Evolutionary conservation across 1,139 yeast species (phyloP).

Genomic region (Hansenula lynferdii): DNA sequence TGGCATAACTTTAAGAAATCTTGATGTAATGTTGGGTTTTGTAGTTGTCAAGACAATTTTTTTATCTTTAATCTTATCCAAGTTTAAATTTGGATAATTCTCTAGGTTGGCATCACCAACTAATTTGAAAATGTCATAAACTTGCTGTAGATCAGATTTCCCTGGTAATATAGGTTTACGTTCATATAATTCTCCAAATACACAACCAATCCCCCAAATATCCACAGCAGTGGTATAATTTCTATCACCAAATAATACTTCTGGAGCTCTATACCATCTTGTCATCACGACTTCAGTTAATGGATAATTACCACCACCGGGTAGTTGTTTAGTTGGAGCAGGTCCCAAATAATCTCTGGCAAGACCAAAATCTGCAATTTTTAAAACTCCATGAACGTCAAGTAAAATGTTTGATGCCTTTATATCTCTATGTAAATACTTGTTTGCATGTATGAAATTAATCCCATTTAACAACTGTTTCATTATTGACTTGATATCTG

Average conservation of each 20-base stretch:
- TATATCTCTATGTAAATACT: constrained; percentile 82
- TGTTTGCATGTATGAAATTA: constrained; percentile 69
- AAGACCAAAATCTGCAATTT: constrained; percentile 91
- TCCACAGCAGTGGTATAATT: constrained; percentile 91
- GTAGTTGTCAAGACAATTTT: constrained; percentile 27
- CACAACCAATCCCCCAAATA: constrained; percentile 97
- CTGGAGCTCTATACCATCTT: constrained; percentile 97
- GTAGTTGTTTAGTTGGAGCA: constrained; percentile 47
- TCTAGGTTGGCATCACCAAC: constrained; percentile 73
- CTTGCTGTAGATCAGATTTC: constrained; percentile 85
- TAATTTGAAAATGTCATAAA: constrained; percentile 70
- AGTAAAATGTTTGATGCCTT: constrained; percentile 90
- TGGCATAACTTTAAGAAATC: constrained; percentile 34
- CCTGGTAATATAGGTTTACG: constrained; percentile 85
- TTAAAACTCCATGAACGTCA: constrained; percentile 70
- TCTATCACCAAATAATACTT: constrained; percentile 78
- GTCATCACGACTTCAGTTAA: constrained; percentile 94
- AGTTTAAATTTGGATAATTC: constrained; percentile 60
- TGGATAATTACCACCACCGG: constrained; percentile 66
- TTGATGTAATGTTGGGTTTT: constrained; percentile 48
- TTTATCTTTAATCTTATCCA: constrained; percentile 6
- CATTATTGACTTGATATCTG: constrained; percentile 84
- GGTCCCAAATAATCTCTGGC: constrained; percentile 79
- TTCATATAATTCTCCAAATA: constrained; percentile 85
- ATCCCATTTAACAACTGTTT: constrained; percentile 74